A percentile compares a stretch with the other conserved stretches of the same genome.
These are phyloP conservation scores for Poterioochromonas sp. DNA, from an alignment of 352 stramenopile species.

Conservation along the genomic window DNA sequence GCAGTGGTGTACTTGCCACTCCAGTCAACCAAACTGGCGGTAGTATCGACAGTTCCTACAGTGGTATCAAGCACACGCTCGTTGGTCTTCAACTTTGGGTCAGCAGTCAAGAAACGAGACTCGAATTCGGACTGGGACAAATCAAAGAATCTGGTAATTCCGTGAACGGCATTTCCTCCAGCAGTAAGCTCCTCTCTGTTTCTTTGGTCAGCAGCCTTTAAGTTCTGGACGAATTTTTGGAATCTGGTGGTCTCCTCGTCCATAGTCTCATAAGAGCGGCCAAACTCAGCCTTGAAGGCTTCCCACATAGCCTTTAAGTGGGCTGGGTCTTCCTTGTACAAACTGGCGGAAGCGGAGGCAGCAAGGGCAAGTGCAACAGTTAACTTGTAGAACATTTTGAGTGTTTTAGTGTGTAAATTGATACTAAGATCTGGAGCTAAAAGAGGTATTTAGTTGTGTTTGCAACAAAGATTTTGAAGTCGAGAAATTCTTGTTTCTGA, in stretches of 20 bases:
- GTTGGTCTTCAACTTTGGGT: background rate
- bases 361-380: too few relatives aligned
- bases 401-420: too few relatives aligned
- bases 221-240: constrained; percentile 25
- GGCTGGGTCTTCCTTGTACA: background rate
- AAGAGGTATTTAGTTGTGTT: too few relatives aligned
- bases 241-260: constrained; percentile 29
- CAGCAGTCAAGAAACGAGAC: background rate
- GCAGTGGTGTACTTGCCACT: constrained; percentile 45
- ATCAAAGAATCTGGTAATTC: constrained; percentile 35
- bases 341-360: too few relatives aligned
- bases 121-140: constrained; percentile 26
- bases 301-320: background rate
- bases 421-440: too few relatives aligned
- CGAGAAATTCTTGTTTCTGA: too few relatives aligned
- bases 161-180: constrained; percentile 30
- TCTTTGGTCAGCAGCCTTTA: constrained; percentile 29
- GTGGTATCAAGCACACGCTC: background rate
- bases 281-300: background rate
- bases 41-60: background rate
- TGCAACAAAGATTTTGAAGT: too few relatives aligned
- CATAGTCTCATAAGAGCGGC: constrained; percentile 11
- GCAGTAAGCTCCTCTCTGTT: background rate
- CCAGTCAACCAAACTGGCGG: constrained; percentile 15
- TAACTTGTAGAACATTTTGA: too few relatives aligned